Conservation (phyloP, 2,329 filamentous ascomycete species). For the Calonectria pseudoreteaudii region DNA sequence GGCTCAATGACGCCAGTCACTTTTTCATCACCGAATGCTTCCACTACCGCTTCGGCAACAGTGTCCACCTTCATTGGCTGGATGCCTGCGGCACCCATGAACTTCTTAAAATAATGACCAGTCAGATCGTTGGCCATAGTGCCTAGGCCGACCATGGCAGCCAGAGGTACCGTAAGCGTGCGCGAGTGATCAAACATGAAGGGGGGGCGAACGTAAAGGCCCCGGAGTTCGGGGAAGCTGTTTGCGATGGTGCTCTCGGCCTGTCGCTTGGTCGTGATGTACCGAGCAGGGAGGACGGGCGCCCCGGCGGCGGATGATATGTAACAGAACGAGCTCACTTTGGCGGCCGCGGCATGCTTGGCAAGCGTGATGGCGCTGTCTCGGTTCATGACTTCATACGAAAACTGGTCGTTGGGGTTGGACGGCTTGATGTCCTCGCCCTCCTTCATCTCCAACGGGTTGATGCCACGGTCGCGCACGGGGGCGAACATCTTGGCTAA, state of each 20-base stretch:
- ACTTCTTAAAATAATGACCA: constrained; percentile 77
- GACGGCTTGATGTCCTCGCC: constrained; percentile 73
- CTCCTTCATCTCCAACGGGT: constrained; percentile 74
- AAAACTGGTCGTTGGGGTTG: constrained; percentile 80
- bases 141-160: constrained; percentile 79
- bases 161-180: constrained; percentile 85
- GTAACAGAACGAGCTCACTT: constrained; percentile 81
- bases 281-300: constrained; percentile 84
- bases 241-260: constrained; percentile 82
- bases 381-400: constrained; percentile 97
- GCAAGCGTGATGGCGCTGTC: constrained; percentile 88
- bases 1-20: constrained; percentile 83
- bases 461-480: constrained; percentile 71
- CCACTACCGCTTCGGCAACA: constrained; percentile 90
- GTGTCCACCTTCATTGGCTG: constrained; percentile 90
- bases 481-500: constrained; percentile 82
- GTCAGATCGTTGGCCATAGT: constrained; percentile 82
- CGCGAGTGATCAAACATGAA: constrained; percentile 91
- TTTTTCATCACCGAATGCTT: constrained; percentile 81
- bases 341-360: constrained; percentile 75
- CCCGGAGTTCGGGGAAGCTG: constrained; percentile 80
- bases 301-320: constrained; percentile 90
- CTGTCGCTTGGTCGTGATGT: constrained; percentile 92
- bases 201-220: constrained; percentile 84
- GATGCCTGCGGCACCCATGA: constrained; percentile 85